These are phyloP conservation scores for Rhodamnia rubescens DNA, from an alignment of 345 rosid genomes.

Conservation along the genomic window DNA sequence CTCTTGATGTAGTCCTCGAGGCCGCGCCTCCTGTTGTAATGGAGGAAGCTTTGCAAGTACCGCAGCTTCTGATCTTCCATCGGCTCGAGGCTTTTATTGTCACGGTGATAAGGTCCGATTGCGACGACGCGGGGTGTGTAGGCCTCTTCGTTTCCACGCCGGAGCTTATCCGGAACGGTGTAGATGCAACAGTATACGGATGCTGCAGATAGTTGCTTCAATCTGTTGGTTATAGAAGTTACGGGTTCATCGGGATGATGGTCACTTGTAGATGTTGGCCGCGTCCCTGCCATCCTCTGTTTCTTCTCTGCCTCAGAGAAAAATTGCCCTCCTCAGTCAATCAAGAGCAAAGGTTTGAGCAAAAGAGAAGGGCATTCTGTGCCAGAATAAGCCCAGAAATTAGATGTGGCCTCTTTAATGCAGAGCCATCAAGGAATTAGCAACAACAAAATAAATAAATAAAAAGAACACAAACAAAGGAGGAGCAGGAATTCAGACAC, in stretches of 20 bases:
- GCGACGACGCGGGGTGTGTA: not conserved
- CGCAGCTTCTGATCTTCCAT: conserved; percentile 11
- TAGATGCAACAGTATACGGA: not conserved
- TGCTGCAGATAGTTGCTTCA: no score
- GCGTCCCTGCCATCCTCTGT: no score
- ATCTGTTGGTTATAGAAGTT: no score
- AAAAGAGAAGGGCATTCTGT: no score
- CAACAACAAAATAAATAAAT: no score
- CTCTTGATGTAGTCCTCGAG: not conserved
- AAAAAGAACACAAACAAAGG: not conserved
- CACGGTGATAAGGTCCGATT: conserved; percentile 9
- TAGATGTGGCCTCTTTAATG: not conserved
- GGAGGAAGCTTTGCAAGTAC: conserved; percentile 2
- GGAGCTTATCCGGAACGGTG: not conserved
- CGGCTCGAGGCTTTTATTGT: not conserved
- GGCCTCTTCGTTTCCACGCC: not conserved
- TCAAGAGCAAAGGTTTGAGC: no score
- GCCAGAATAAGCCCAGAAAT: not conserved
- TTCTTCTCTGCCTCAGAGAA: no score
- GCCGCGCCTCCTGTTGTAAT: not conserved
- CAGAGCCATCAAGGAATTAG: not conserved
- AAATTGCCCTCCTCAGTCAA: no score
- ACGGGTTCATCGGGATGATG: no score
- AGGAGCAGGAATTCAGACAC: not conserved
- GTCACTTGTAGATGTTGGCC: no score